Conservation (phyloP, 2,329 filamentous ascomycete genomes). For the Magnaporthiopsis rhizophila region DNA sequence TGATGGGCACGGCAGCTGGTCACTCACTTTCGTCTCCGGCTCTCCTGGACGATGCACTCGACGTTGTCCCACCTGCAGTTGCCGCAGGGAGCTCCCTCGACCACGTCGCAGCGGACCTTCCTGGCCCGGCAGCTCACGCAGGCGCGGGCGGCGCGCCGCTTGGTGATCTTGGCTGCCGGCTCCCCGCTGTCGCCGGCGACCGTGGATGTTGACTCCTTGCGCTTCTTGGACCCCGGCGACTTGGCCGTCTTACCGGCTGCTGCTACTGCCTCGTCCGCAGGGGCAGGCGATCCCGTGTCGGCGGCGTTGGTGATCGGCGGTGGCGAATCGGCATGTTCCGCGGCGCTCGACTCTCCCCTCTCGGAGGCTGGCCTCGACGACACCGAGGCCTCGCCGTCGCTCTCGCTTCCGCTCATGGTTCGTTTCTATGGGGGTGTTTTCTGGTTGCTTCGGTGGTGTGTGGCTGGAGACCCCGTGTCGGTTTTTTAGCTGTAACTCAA, state of each 20-base stretch:
- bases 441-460: neutral
- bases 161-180: slow-evolving; percentile 43
- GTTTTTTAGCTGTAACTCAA: neutral
- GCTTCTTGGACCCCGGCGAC: slow-evolving; percentile 6
- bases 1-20: neutral
- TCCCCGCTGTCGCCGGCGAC: slow-evolving; percentile 22
- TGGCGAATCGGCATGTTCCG: slow-evolving; percentile 2
- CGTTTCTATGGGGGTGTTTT: neutral
- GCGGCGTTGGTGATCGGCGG: neutral
- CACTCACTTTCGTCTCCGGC: slow-evolving; percentile 77
- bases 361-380: slow-evolving; percentile 7
- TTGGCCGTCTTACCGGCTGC: slow-evolving; percentile 10
- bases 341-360: neutral
- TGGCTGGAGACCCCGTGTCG: neutral
- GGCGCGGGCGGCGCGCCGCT: slow-evolving; percentile 82
- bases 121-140: slow-evolving; percentile 82
- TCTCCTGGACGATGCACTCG: slow-evolving; percentile 70
- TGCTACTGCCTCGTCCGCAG: too few species aligned
- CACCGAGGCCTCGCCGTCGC: slow-evolving; percentile 10
- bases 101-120: slow-evolving; percentile 91
- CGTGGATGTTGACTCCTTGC: slow-evolving; percentile 10
- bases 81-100: slow-evolving; percentile 78
- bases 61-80: slow-evolving; percentile 79
- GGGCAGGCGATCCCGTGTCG: neutral
- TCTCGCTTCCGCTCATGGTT: slow-evolving; percentile 9